Evolutionary conservation across 306 rosid genomes (phyloP).

Genomic region (Quercus mongolica): DNA sequence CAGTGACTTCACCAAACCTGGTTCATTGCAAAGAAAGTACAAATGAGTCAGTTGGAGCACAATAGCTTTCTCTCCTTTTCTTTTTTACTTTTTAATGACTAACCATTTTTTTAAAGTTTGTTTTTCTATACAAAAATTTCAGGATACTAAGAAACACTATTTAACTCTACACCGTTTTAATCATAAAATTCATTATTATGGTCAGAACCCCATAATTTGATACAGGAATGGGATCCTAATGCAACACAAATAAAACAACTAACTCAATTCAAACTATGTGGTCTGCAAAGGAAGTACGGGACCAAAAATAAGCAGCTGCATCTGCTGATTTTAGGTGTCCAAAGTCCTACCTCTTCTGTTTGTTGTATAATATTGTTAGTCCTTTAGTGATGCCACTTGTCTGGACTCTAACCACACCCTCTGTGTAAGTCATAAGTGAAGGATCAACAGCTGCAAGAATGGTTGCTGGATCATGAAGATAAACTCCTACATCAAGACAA

Average conservation of each 20-base stretch:
- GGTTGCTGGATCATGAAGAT: slow-evolving; percentile 87
- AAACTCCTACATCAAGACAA: slow-evolving; percentile 57
- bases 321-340: neutral
- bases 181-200: neutral
- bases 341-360: slow-evolving; percentile 63
- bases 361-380: slow-evolving; percentile 62
- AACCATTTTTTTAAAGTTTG: neutral
- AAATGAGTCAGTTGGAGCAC: neutral
- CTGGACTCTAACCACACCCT: slow-evolving; percentile 96
- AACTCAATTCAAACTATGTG: neutral
- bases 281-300: too few species aligned
- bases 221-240: neutral
- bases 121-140: neutral
- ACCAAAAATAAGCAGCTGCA: neutral
- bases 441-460: slow-evolving; percentile 79
- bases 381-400: slow-evolving; percentile 88
- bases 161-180: neutral
- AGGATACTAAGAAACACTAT: neutral
- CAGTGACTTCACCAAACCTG: slow-evolving; percentile 82
- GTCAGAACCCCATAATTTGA: neutral
- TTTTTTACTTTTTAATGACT: neutral
- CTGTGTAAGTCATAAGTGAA: slow-evolving; percentile 67
- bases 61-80: neutral
- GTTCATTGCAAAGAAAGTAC: slow-evolving; percentile 14
- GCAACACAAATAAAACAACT: neutral